Base-by-base conservation (phyloP, 1,139 yeast genomes). In the Geotrichum armillariae region DNA sequence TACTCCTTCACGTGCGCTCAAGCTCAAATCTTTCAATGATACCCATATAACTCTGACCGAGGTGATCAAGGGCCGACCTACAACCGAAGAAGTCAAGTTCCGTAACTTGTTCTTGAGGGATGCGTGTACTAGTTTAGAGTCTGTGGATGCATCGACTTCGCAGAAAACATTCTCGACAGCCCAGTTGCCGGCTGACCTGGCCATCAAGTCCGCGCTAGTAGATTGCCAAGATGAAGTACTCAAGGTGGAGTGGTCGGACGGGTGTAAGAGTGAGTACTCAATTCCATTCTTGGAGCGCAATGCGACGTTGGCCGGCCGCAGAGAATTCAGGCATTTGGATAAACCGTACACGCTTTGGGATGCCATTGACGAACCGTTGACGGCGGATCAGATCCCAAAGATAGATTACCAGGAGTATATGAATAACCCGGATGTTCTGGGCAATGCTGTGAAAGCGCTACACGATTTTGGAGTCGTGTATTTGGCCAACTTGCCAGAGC, bases 91-190 rank as follows among this genome's bases (percentile, higher is more conserved):
- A 12, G 73, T 77, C 18, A 69, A 73, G 31, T 83, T 75, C 65
- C 74, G 75, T 53, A 79, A 77, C 53, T 66, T 79, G 2, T 84
- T 85, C 60, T 70, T 86, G 34, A 71, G 94, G 56, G 95, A 86
- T 60, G 74, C 89, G 0, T 82, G 88, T 46, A 65, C 67, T 3
- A 70, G 80, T 2, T 60, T 70, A 0, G 65, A 61, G 12, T 78
- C 86, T 1, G 75, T 83, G 3, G 87, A 85, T 58, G 70, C 73
- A 2, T 65, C 67, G 27, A 76, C 89, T 0, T 75, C 76, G 32
- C 94, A 85, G 62, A 85, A 83, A 62, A 65, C 75, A 27, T 83
- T 85, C 65, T 80, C 87, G 8, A 84, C 93, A 0, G 83, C 80
- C 1, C 70, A 76, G 49, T 66, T 78, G 4, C 60, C 67, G 2